phyloP scores from a whole-genome alignment of 1,139 yeast species.

The Taiozyma sp. region DNA sequence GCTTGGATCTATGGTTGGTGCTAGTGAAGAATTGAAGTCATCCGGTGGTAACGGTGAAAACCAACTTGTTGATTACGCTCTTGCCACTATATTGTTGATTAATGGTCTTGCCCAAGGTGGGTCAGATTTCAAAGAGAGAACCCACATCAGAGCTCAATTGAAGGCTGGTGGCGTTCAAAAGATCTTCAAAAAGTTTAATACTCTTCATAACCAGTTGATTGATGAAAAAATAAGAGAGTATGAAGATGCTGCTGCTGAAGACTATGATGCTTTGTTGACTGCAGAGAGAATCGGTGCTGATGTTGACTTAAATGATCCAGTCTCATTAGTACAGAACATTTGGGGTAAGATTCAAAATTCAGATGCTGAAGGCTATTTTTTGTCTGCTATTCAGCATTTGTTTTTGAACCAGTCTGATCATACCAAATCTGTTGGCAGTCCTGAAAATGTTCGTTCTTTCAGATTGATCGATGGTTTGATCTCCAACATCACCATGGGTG shows the following conservation, averaged over 20 bases:
- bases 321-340: constrained; percentile 59
- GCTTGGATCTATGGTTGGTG: constrained; percentile 88
- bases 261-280: constrained; percentile 58
- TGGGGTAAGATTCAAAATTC: constrained; percentile 71
- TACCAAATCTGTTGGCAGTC: constrained; percentile 36
- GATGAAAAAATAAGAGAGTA: constrained; percentile 63
- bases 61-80: constrained; percentile 72
- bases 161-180: constrained; percentile 69
- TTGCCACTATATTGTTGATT: constrained; percentile 71
- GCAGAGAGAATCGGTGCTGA: constrained; percentile 56
- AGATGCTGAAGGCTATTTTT: constrained; percentile 63
- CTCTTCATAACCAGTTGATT: constrained; percentile 57
- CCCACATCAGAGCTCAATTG: constrained; percentile 72
- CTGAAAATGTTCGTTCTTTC: constrained; percentile 58
- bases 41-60: constrained; percentile 50
- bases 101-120: constrained; percentile 68
- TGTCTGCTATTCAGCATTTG: constrained; percentile 80
- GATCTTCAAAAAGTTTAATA: constrained; percentile 55
- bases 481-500: constrained; percentile 71
- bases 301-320: constrained; percentile 69
- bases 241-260: constrained; percentile 61
- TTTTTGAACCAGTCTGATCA: constrained; percentile 65
- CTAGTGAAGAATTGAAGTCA: constrained; percentile 76
- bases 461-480: constrained; percentile 79
- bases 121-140: constrained; percentile 58